Evolutionary conservation across 306 rosid genomes (phyloP).

Genomic region (Lupinus albus): DNA sequence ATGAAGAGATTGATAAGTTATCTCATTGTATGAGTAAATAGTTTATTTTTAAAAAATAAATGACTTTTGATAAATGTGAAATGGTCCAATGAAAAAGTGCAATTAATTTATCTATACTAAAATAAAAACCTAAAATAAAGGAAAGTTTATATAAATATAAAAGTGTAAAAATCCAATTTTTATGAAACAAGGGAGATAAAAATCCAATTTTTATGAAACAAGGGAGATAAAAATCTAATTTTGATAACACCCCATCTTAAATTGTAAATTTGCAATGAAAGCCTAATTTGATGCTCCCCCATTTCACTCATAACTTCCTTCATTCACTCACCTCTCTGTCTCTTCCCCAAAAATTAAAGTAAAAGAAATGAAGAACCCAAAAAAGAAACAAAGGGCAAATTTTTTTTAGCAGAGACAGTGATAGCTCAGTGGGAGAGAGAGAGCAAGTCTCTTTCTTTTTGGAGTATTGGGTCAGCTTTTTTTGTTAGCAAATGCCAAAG

Average conservation of each 20-base stretch:
- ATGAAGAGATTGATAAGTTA: no score
- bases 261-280: constrained; percentile 41
- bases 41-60: no score
- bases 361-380: constrained; percentile 37
- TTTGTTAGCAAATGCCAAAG: constrained; percentile 78
- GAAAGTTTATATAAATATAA: no score
- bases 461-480: constrained; percentile 60
- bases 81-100: no score
- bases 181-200: constrained; percentile 26
- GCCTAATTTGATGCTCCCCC: constrained; percentile 63
- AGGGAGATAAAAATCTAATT: constrained; percentile 31
- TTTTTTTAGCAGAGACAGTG: constrained; percentile 42
- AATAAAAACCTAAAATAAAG: no score
- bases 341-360: constrained; percentile 37
- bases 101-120: no score
- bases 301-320: not conserved
- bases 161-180: constrained; percentile 38
- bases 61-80: no score
- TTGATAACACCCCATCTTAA: constrained; percentile 39
- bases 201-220: constrained; percentile 33
- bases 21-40: no score
- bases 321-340: constrained; percentile 31
- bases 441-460: constrained; percentile 52
- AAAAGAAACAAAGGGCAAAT: constrained; percentile 44
- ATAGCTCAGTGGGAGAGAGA: constrained; percentile 37